Evolutionary conservation across 2,329 filamentous ascomycete species (phyloP).

Genomic region (Paraphaeosphaeria minitans): DNA sequence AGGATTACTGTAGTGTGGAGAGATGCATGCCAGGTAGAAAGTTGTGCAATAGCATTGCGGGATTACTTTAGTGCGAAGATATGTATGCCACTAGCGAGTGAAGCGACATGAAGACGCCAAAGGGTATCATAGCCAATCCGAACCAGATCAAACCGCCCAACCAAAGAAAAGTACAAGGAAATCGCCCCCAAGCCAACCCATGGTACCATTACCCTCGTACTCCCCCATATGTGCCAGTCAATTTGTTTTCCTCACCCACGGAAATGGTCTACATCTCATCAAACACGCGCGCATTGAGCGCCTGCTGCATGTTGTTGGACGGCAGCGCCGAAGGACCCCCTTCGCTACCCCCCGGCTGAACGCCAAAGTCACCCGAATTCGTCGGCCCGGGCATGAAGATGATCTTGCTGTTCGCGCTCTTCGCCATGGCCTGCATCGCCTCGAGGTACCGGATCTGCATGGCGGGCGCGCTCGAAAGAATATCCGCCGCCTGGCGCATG

Average conservation of each 20-base stretch:
- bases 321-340: constrained; percentile 2
- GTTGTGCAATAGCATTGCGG: constrained; percentile 17
- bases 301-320: constrained; percentile 20
- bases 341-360: not conserved
- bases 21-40: not conserved
- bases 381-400: constrained; percentile 68
- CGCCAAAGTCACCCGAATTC: not conserved
- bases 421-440: constrained; percentile 98
- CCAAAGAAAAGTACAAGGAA: not conserved
- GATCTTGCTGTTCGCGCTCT: constrained; percentile 85
- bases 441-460: constrained; percentile 84
- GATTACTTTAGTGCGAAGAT: not conserved
- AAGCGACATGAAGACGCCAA: not conserved
- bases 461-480: constrained; percentile 85
- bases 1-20: too few relatives aligned
- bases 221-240: too few relatives aligned
- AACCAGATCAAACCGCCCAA: not conserved
- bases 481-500: constrained; percentile 89
- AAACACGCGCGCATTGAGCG: not conserved
- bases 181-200: not conserved
- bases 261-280: not conserved
- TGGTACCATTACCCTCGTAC: too few relatives aligned
- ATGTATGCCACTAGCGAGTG: not conserved
- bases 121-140: not conserved
- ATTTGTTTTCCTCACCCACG: too few relatives aligned